phyloP scores from a whole-genome alignment of 208 protist species.

The Wallacemonas sp. region DNA sequence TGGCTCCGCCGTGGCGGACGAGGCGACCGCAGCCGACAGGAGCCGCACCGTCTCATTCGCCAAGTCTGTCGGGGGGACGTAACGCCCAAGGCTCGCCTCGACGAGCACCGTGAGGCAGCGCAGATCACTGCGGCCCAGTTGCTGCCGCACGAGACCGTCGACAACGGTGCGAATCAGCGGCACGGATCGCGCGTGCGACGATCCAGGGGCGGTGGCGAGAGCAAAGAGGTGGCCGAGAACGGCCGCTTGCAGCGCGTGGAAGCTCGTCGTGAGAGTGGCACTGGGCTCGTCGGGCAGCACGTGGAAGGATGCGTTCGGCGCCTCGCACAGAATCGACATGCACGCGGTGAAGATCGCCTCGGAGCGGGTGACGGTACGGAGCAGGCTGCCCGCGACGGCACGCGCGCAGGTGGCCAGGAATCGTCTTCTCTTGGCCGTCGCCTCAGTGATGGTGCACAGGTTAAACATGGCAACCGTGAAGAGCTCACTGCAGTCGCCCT shows the following conservation, averaged over 20 bases:
- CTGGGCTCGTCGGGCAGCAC: constrained; percentile 28
- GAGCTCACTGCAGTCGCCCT: constrained; percentile 62
- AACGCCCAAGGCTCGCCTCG: constrained; percentile 3
- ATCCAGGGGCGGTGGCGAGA: background rate
- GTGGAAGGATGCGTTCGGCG: constrained; percentile 26
- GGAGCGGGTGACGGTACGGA: constrained; percentile 43
- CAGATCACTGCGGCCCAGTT: constrained; percentile 8
- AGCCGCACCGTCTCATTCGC: constrained; percentile 2
- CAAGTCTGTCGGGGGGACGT: background rate
- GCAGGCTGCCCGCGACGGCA: constrained; percentile 40
- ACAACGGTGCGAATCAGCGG: constrained; percentile 15
- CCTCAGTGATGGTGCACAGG: constrained; percentile 31
- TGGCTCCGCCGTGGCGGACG: background rate
- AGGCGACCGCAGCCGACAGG: background rate
- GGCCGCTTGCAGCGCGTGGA: constrained; percentile 39
- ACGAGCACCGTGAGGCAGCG: constrained; percentile 6
- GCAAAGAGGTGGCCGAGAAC: constrained; percentile 43
- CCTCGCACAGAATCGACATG: constrained; percentile 39
- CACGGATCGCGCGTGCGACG: constrained; percentile 11
- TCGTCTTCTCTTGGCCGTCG: constrained; percentile 35
- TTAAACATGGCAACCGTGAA: constrained; percentile 69
- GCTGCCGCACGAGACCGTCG: constrained; percentile 8
- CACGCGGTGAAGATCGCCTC: constrained; percentile 52
- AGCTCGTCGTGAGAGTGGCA: constrained; percentile 24
- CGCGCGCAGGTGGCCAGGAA: constrained; percentile 30